Base-by-base conservation (phyloP, 306 rosid genomes). In the Lupinus albus region DNA sequence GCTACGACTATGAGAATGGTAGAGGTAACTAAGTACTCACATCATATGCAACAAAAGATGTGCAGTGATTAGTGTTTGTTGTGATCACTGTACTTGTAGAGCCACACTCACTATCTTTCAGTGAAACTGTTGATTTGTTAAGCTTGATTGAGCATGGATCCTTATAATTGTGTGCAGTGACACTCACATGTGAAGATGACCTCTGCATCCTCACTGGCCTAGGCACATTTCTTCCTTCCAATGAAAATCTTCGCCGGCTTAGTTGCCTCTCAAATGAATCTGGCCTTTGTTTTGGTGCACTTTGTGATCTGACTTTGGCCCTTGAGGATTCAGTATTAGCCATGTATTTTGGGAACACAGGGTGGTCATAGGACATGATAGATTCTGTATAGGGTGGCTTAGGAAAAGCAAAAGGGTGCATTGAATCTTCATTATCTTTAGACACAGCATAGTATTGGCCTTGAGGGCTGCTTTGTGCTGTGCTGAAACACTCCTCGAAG, bases 271-370 rank as follows among this genome's bases (percentile, higher is more conserved):
- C 97, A 0, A 85, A 76, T 2, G 92, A 44, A 21, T 93, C 99
- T 0, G 93, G 97, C 49, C 99, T 75, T 49, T 84, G 89, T 85
- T 88, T 93, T 0, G 99, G 99, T 1, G 97, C 99, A 17, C 99
- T 93, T 1, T 90, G 97, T 0, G 97, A 93, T 39, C 97, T 76
- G 6, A 16, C 97, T 64, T 90, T 93, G 13, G 99, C 99, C 64
- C 76, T 85, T 13, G 96, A 88, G 9, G 99, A 93, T 75, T 88
- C 85, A 0, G 99, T 93, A 49, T 93, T 93, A 11, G 99, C 90
- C 99, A 93, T 93, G 84, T 93, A 93, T 69, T 77, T 89, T 48
- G 99, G 98, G 64, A 60, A 89, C 46, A 87, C 30, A 28, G 84
- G 94, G 63, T 77, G 76, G 65, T 88, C 96, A 66, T 83, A 83